These are phyloP conservation scores for Bretziella fagacearum DNA, from an alignment of 2,329 filamentous ascomycete species.

Conservation along the genomic window DNA sequence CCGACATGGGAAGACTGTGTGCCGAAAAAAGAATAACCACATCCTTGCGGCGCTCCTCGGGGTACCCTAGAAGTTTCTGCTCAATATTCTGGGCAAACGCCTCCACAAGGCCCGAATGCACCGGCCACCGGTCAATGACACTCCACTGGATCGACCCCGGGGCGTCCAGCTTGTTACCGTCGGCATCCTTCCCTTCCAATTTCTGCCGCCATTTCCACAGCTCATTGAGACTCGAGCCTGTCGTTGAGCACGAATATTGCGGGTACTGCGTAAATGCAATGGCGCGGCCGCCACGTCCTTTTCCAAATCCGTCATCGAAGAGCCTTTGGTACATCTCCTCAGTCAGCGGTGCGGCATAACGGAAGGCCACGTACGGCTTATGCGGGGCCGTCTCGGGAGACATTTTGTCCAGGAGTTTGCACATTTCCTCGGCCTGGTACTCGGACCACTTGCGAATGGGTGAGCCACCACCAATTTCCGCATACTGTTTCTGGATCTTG, in stretches of 20 bases:
- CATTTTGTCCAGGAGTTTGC: conserved; percentile 82
- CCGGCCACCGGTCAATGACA: conserved; percentile 94
- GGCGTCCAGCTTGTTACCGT: conserved; percentile 16
- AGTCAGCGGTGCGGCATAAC: conserved; percentile 83
- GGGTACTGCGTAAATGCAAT: conserved; percentile 98
- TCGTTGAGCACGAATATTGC: conserved; percentile 96
- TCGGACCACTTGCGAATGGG: conserved; percentile 98
- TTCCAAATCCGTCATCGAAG: conserved; percentile 76
- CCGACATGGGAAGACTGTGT: conserved; percentile 90
- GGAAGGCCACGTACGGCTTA: conserved; percentile 93
- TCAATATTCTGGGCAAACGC: conserved; percentile 89
- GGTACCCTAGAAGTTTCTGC: conserved; percentile 66
- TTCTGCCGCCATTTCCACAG: conserved; percentile 92
- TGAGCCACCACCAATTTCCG: conserved; percentile 89
- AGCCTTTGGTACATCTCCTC: conserved; percentile 81
- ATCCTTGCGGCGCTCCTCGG: conserved; percentile 57
- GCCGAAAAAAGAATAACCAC: conserved; percentile 87
- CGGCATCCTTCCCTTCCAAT: conserved; percentile 57
- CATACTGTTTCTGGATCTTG: conserved; percentile 93
- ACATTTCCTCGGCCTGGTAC: conserved; percentile 86
- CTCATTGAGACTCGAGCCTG: conserved; percentile 89
- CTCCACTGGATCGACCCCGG: conserved; percentile 79
- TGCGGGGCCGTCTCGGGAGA: conserved; percentile 90
- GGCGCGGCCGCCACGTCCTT: conserved; percentile 75
- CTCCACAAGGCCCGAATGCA: conserved; percentile 76